Evolutionary conservation across 176 grass and related monocot species (phyloP).

Genomic region (Oryza rufipogon): DNA sequence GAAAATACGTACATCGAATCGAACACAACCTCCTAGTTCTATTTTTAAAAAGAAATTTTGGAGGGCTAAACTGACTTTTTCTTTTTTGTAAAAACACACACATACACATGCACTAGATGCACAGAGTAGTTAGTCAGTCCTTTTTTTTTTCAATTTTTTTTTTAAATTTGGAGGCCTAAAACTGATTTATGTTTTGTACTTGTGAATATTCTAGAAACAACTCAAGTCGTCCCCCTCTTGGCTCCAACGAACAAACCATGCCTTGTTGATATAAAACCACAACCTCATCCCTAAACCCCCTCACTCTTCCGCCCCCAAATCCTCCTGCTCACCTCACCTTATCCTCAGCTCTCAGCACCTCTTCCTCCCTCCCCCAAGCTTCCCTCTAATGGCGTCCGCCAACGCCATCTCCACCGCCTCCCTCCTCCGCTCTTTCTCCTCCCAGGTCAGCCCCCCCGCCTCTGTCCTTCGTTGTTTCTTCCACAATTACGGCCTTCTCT

Average conservation of each 20-base stretch:
- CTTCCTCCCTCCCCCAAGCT: not conserved
- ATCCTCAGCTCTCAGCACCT: conserved; percentile 25
- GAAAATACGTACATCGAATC: no score
- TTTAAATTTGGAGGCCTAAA: no score
- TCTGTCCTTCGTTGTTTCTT: not conserved
- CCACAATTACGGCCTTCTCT: not conserved
- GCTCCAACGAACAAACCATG: not conserved
- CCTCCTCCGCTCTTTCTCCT: conserved; percentile 42
- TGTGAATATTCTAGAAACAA: conserved; percentile 32
- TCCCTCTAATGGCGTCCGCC: conserved; percentile 49
- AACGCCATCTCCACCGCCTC: conserved; percentile 65
- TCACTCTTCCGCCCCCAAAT: not conserved
- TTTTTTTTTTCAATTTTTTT: no score
- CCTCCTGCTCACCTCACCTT: conserved; percentile 32
- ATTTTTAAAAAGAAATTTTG: no score
- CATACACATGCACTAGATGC: no score
- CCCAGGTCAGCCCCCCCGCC: conserved; percentile 38
- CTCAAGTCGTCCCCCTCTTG: conserved; percentile 4
- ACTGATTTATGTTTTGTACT: not conserved
- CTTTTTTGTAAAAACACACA: no score
- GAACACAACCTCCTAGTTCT: no score
- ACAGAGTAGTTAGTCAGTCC: no score
- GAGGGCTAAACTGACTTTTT: no score
- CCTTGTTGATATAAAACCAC: conserved; percentile 13
- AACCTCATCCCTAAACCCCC: conserved; percentile 39